Percentiles rank a stretch among this genome's conserved stretches.
These are phyloP conservation scores for Monosporascus sp. DNA, from an alignment of 2,329 filamentous ascomycete species.

Conservation along the genomic window DNA sequence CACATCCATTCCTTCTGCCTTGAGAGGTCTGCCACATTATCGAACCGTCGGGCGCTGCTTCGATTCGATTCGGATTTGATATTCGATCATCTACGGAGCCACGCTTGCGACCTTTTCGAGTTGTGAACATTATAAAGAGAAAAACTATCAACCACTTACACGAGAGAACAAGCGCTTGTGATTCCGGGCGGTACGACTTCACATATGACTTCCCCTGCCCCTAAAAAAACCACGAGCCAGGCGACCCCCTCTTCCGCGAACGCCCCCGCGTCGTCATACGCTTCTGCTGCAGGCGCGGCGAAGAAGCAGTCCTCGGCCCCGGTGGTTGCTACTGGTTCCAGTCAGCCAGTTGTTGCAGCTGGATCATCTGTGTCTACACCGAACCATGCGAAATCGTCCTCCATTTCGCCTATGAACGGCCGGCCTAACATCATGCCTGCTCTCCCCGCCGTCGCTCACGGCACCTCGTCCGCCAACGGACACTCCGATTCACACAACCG, in stretches of 20 bases:
- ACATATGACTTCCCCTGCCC: slow-evolving; percentile 59
- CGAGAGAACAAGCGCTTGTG: slow-evolving; percentile 5
- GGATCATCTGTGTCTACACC: slow-evolving; percentile 48
- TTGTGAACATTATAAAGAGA: slow-evolving; percentile 15
- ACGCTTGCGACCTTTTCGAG: slow-evolving; percentile 13
- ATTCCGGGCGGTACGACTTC: slow-evolving; percentile 9
- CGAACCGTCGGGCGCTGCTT: slow-evolving; percentile 13
- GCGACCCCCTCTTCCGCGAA: slow-evolving; percentile 53
- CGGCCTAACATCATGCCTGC: slow-evolving; percentile 67
- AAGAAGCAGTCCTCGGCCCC: slow-evolving; percentile 60
- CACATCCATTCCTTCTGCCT: slow-evolving; percentile 2
- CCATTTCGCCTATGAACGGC: slow-evolving; percentile 81
- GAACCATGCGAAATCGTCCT: slow-evolving; percentile 60
- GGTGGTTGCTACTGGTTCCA: slow-evolving; percentile 55
- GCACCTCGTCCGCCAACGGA: slow-evolving; percentile 65
- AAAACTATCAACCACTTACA: slow-evolving; percentile 7
- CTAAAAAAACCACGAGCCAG: slow-evolving; percentile 49
- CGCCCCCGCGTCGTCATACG: slow-evolving; percentile 59
- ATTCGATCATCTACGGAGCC: slow-evolving; percentile 18
- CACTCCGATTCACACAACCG: slow-evolving; percentile 66
- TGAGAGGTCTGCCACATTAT: slow-evolving; percentile 7
- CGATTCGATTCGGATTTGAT: slow-evolving; percentile 23
- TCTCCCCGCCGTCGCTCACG: slow-evolving; percentile 60
- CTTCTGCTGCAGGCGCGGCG: slow-evolving; percentile 59
- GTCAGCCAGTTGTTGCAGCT: slow-evolving; percentile 49